Evolutionary conservation across 116 monocot species (phyloP).

Genomic region (Zostera marina): DNA sequence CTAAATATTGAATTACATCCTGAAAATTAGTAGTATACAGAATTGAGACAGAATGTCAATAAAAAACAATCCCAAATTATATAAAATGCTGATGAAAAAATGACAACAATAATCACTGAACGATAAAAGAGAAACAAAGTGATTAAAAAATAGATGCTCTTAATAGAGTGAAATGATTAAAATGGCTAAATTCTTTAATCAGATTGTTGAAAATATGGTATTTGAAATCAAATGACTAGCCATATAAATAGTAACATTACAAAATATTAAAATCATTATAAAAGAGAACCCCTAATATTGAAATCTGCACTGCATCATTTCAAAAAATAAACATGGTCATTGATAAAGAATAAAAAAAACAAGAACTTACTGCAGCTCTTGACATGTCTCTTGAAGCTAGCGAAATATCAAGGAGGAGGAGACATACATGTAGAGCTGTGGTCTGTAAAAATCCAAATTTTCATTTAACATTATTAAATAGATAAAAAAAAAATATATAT

Average conservation of each 20-base stretch:
- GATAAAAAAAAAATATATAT: background rate
- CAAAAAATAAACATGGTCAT: background rate
- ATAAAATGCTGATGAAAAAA: too few species aligned
- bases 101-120: too few species aligned
- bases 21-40: conserved; percentile 12
- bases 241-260: too few species aligned
- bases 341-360: background rate
- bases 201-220: too few species aligned
- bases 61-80: background rate
- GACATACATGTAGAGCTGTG: conserved; percentile 68
- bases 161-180: too few species aligned
- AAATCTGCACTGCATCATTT: too few species aligned
- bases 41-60: background rate
- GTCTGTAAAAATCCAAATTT: conserved; percentile 27
- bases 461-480: background rate
- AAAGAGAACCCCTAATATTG: too few species aligned
- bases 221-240: too few species aligned
- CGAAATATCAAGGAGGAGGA: conserved; percentile 68
- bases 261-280: too few species aligned
- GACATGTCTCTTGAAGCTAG: conserved; percentile 50
- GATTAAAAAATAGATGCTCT: too few species aligned
- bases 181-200: too few species aligned
- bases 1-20: conserved; percentile 72
- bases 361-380: conserved; percentile 64
- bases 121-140: too few species aligned